These are phyloP conservation scores for Phytophthora megakarya DNA, from an alignment of 352 stramenopile genomes.

Conservation along the genomic window DNA sequence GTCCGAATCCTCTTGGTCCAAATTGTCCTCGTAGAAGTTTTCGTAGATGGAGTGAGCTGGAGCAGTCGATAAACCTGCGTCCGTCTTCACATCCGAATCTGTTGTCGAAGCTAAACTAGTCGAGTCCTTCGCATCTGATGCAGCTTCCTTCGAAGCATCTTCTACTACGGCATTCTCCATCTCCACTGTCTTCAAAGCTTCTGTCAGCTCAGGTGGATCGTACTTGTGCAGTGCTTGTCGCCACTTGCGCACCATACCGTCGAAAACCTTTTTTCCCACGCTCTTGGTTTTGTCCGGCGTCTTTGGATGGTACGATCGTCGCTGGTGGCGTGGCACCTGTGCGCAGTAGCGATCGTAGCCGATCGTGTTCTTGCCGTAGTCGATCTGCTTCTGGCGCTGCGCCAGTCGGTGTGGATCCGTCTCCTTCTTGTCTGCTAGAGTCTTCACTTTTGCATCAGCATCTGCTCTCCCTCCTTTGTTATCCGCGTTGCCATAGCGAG, in stretches of 20 bases:
- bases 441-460: conserved; percentile 40
- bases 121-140: not conserved
- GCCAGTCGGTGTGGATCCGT: conserved; percentile 78
- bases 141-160: not conserved
- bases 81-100: not conserved
- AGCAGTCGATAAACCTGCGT: not conserved
- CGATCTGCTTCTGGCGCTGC: conserved; percentile 93
- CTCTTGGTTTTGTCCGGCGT: conserved; percentile 81
- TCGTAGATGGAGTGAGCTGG: conserved; percentile 65
- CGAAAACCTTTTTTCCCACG: conserved; percentile 85
- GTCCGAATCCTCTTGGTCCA: conserved; percentile 54
- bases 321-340: conserved; percentile 58
- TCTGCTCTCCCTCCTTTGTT: not conserved
- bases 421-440: conserved; percentile 69
- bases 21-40: conserved; percentile 69
- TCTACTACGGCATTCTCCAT: not conserved
- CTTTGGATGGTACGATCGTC: conserved; percentile 59
- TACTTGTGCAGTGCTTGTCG: conserved; percentile 82
- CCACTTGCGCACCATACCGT: conserved; percentile 79
- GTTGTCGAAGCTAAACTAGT: not conserved
- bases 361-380: conserved; percentile 93
- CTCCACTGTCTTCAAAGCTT: conserved; percentile 12
- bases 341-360: conserved; percentile 89
- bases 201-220: conserved; percentile 70
- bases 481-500: not conserved